phyloP scores from a whole-genome alignment of 2,329 filamentous ascomycete genomes.

The Stagonosporopsis chrysanthemi region DNA sequence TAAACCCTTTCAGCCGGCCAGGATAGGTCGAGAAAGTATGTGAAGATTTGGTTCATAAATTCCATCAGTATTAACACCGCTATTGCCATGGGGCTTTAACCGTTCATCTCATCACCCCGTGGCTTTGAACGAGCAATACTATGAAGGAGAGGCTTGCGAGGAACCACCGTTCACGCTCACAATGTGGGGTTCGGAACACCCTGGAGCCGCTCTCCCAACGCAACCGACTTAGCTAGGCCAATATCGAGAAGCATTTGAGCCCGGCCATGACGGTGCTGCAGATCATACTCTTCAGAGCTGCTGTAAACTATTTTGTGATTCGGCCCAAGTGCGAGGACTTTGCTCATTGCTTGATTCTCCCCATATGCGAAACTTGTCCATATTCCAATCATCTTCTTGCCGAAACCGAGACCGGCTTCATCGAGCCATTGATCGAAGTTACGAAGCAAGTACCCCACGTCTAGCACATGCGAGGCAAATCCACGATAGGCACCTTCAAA shows the following conservation, averaged over 20 bases:
- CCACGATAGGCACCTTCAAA: not conserved
- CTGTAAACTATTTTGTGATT: not conserved
- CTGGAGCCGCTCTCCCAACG: constrained; percentile 2
- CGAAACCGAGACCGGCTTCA: not conserved
- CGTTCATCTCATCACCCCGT: not conserved
- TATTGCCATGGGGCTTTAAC: not conserved
- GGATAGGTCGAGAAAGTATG: not conserved
- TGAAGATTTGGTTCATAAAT: not conserved
- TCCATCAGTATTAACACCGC: not conserved
- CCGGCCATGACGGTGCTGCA: not conserved
- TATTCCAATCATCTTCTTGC: not conserved
- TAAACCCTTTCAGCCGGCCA: too few relatives aligned
- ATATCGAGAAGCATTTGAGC: not conserved
- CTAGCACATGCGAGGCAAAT: not conserved
- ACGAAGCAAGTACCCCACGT: constrained; percentile 1
- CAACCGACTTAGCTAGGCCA: constrained; percentile 4
- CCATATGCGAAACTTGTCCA: constrained; percentile 1
- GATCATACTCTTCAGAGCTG: not conserved
- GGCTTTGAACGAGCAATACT: not conserved
- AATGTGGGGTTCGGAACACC: not conserved
- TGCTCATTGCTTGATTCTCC: not conserved
- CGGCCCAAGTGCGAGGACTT: not conserved
- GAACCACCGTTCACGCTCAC: not conserved
- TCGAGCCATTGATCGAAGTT: not conserved
- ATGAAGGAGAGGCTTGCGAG: not conserved